Percentiles rank a stretch among this genome's conserved stretches.
These are phyloP conservation scores for Xerocomus amazonicus DNA, from an alignment of 1,284 basidiomycete genomes.

Conservation along the genomic window DNA sequence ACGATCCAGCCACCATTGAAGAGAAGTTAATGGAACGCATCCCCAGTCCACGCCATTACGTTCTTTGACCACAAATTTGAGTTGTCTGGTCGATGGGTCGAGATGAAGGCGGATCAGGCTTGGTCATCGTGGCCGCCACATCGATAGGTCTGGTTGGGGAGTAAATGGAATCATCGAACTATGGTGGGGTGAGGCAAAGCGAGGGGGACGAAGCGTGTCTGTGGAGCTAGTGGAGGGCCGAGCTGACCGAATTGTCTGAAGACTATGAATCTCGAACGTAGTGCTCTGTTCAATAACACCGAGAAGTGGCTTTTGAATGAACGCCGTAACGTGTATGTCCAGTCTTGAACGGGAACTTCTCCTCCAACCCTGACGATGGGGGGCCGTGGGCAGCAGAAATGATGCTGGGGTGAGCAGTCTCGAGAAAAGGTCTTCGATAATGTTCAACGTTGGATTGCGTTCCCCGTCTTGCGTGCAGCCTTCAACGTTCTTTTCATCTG, in stretches of 20 bases:
- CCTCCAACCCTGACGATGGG: no score
- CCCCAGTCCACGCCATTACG: not conserved
- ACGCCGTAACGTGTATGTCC: no score
- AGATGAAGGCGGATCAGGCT: not conserved
- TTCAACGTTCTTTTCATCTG: slow-evolving; percentile 1
- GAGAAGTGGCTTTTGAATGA: no score
- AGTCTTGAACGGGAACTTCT: no score
- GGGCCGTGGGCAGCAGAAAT: no score
- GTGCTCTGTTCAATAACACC: no score
- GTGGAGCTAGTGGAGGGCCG: no score
- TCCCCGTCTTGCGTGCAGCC: not conserved
- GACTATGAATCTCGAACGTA: no score
- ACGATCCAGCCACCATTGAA: not conserved
- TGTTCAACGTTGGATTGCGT: not conserved
- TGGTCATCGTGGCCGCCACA: slow-evolving; percentile 5
- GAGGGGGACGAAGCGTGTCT: not conserved
- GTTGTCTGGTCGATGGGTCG: not conserved
- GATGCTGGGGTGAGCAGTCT: no score
- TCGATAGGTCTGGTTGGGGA: not conserved
- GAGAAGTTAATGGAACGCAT: not conserved
- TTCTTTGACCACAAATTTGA: not conserved
- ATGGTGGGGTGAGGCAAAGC: not conserved
- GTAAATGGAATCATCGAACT: no score
- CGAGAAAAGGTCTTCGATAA: no score
- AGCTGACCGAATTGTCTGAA: no score